Evolutionary conservation across 768 basidiomycete genomes (phyloP), one percentile per base, ranked within the genome.

Genomic region (Agrocybe pediades): DNA sequence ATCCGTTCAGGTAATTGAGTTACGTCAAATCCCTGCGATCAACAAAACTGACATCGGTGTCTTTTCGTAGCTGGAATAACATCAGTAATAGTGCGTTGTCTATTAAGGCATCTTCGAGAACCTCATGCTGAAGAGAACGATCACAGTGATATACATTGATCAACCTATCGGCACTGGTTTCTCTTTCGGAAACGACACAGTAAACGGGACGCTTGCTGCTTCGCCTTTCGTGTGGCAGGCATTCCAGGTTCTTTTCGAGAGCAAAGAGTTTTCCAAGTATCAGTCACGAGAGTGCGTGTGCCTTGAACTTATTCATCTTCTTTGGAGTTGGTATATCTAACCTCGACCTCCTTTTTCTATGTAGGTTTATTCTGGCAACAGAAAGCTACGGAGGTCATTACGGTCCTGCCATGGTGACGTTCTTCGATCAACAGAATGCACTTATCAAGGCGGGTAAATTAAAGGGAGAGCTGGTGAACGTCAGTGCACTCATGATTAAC

Each of bases 381-480:
- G 85, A 88, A 62, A 84, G 83, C 46, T 88, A 85, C 51, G 86
- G 86, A 8, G 85, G 85, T 0, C 85, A 87, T 61, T 87, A 85
- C 62, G 85, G 82, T 0, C 84, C 86, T 3, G 74, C 73, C 46
- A 86, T 87, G 55, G 83, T 84, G 24, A 81, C 81, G 6, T 86
- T 77, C 61, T 87, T 88, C 60, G 74, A 85, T 26, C 68, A 84
- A 51, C 85, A 88, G 63, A 88, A 86, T 44, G 68, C 69, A 0
- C 66, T 75, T 46, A 86, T 87, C 47, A 57, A 68, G 7, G 62
- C 61, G 6, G 79, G 80, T 6, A 51, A 59, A 3, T 56, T 86
- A 5, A 41, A 74, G 17, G 86, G 81, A 1, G 82, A 82, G 51
- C 68, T 71, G 36, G 68, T 88, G 44, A 62, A 71, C 4, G 81